Evolutionary conservation across 495 filamentous ascomycete genomes (phyloP).

Genomic region (Penicillium herquei): DNA sequence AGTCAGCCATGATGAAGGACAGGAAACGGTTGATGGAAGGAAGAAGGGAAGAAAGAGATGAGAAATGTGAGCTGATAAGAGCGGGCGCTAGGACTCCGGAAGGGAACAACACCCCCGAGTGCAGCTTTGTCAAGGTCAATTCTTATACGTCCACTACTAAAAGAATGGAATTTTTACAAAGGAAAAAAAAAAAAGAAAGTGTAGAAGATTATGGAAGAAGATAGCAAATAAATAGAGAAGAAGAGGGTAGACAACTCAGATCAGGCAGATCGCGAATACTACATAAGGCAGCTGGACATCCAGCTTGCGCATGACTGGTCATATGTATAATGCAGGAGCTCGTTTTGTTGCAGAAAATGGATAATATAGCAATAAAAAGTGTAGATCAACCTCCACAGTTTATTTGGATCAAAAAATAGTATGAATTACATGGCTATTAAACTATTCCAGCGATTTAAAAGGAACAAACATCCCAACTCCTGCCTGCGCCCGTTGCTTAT

Average conservation of each 20-base stretch:
- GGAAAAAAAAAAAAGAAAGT: constrained; percentile 6
- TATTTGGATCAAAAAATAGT: too few species aligned
- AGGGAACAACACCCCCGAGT: constrained; percentile 24
- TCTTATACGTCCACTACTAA: not conserved
- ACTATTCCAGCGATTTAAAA: not conserved
- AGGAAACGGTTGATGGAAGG: constrained; percentile 16
- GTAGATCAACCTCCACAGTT: too few species aligned
- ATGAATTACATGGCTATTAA: not conserved
- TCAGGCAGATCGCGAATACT: too few species aligned
- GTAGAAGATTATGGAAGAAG: not conserved
- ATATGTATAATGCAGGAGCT: too few species aligned
- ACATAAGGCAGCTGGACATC: too few species aligned
- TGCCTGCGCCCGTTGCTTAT: constrained; percentile 16
- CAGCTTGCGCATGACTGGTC: too few species aligned
- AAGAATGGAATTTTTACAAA: not conserved
- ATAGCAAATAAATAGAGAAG: too few species aligned
- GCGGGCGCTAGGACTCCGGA: constrained; percentile 23
- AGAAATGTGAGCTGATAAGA: constrained; percentile 24
- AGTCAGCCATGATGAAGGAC: constrained; percentile 56
- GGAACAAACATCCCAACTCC: constrained; percentile 5
- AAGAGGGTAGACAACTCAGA: too few species aligned
- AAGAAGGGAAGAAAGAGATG: constrained; percentile 16
- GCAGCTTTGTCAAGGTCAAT: constrained; percentile 5
- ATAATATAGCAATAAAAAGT: too few species aligned
- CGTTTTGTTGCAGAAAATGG: too few species aligned